These are phyloP conservation scores for Trametes cingulata DNA, from an alignment of 768 basidiomycete genomes.

Conservation along the genomic window DNA sequence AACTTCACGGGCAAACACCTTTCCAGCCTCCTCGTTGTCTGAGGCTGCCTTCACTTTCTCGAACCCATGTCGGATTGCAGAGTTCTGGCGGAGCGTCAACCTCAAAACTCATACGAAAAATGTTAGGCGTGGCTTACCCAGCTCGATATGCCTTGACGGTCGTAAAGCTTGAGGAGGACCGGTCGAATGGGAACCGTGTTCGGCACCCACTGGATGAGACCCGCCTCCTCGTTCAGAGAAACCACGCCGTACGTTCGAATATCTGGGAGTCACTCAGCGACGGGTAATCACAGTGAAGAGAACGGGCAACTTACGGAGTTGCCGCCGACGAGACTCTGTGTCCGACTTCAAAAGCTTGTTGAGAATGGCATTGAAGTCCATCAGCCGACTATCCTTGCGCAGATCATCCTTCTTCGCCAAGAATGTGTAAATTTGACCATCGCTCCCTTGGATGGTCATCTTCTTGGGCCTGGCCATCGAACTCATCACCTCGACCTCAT, in stretches of 20 bases:
- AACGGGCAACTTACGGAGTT: conserved; percentile 66
- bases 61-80: conserved; percentile 45
- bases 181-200: conserved; percentile 84
- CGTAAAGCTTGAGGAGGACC: conserved; percentile 71
- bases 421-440: conserved; percentile 87
- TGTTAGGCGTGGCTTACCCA: conserved; percentile 45
- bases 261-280: conserved; percentile 45
- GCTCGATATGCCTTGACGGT: conserved; percentile 43
- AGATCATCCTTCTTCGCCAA: conserved; percentile 97
- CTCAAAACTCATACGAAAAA: neutral
- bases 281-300: neutral
- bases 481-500: conserved; percentile 88
- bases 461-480: conserved; percentile 92
- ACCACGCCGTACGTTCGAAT: conserved; percentile 99
- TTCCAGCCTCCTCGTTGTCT: conserved; percentile 50
- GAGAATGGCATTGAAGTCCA: conserved; percentile 98
- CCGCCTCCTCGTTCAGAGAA: conserved; percentile 95
- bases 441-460: conserved; percentile 78
- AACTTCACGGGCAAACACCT: conserved; percentile 54
- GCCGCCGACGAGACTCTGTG: conserved; percentile 87
- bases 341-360: conserved; percentile 94
- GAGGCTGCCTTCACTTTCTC: conserved; percentile 48
- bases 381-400: conserved; percentile 93
- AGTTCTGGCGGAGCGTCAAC: conserved; percentile 33
- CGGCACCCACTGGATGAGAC: conserved; percentile 98